A percentile compares a stretch with the other conserved stretches of the same genome.
Conservation (phyloP, 305 asterid genomes). For the Fraxinus paxiana region DNA sequence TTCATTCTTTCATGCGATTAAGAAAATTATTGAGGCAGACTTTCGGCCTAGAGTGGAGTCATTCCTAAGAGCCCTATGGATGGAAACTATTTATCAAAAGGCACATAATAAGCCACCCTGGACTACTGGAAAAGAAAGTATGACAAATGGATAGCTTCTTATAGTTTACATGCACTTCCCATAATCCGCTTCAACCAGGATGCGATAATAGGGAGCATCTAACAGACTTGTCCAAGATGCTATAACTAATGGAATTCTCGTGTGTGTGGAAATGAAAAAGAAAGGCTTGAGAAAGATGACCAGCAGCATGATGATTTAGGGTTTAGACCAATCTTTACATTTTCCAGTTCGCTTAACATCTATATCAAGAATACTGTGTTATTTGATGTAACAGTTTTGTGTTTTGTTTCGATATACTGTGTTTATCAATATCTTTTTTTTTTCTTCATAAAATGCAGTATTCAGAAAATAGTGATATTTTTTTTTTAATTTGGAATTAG, state of each 20-base stretch:
- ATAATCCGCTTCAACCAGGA: background rate
- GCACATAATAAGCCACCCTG: background rate
- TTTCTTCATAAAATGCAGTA: too few species aligned
- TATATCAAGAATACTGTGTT: background rate
- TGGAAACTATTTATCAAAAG: background rate
- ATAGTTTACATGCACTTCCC: conserved; percentile 1
- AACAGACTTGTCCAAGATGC: background rate
- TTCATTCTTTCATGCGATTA: background rate
- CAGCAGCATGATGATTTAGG: background rate
- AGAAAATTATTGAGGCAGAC: background rate
- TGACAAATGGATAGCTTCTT: background rate
- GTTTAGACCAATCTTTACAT: background rate
- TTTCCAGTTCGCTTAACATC: background rate
- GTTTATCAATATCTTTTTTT: background rate
- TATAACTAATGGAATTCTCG: background rate
- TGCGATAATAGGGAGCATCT: background rate
- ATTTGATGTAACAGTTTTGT: background rate
- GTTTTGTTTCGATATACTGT: background rate
- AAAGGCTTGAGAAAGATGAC: background rate
- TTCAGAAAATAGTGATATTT: too few species aligned
- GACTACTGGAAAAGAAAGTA: background rate
- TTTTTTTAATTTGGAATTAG: too few species aligned
- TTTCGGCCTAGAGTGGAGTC: background rate
- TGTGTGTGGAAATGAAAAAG: background rate
- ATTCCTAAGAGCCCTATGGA: background rate